Evolutionary conservation across 768 basidiomycete species (phyloP).

Genomic region (Trametes cinnabarina): DNA sequence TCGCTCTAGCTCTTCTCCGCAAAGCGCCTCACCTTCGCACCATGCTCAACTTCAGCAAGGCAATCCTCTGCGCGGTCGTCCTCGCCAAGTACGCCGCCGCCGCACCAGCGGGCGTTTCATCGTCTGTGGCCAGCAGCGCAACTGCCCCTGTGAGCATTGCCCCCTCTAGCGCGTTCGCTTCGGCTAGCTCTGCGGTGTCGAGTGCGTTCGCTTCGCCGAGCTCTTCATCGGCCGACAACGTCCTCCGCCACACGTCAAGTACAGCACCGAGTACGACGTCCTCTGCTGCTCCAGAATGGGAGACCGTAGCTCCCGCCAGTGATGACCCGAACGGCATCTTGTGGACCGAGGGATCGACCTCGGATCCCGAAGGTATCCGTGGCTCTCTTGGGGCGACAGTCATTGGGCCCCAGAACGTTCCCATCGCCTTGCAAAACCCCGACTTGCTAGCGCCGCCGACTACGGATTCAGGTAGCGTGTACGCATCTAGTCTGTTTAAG

Average conservation of each 20-base stretch:
- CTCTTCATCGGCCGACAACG: background rate
- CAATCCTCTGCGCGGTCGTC: constrained; percentile 23
- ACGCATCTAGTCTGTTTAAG: constrained; percentile 10
- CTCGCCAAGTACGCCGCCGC: constrained; percentile 18
- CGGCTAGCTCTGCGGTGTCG: constrained; percentile 7
- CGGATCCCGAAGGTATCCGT: constrained; percentile 43
- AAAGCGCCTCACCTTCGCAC: background rate
- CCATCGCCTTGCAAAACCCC: constrained; percentile 55
- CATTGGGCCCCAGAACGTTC: constrained; percentile 57
- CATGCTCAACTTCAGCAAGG: constrained; percentile 20
- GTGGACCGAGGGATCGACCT: constrained; percentile 22
- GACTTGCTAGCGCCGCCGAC: constrained; percentile 59
- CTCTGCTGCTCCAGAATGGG: constrained; percentile 11
- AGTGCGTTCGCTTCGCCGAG: constrained; percentile 6
- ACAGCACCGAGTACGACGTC: constrained; percentile 1
- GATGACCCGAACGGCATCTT: constrained; percentile 28
- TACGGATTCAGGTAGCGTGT: constrained; percentile 57
- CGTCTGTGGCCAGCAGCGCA: constrained; percentile 4
- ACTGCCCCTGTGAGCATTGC: constrained; percentile 1
- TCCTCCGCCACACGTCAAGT: background rate
- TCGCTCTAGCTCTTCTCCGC: constrained; percentile 10
- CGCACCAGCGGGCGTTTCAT: constrained; percentile 30
- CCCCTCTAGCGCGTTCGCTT: background rate
- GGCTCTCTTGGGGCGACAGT: constrained; percentile 44
- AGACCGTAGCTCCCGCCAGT: constrained; percentile 25